phyloP scores from a whole-genome alignment of 805 yeast species.

The Candida pseudoglaebosa region DNA sequence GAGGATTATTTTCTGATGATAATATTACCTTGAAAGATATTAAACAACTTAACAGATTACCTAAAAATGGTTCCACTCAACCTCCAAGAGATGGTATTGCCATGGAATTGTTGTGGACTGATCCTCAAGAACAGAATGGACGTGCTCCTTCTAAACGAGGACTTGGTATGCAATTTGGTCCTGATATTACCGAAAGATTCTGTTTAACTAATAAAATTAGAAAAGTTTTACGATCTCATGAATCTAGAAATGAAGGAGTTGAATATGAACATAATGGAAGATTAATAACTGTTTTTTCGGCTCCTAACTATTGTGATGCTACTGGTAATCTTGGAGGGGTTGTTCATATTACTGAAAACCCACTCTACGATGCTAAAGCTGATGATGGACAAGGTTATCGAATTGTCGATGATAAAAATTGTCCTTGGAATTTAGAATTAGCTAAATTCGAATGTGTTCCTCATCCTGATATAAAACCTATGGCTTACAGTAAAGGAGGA shows the following conservation, averaged over 20 bases:
- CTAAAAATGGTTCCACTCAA: slow-evolving; percentile 49
- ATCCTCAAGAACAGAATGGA: slow-evolving; percentile 79
- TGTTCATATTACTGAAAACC: slow-evolving; percentile 58
- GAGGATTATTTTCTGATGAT: slow-evolving; percentile 86
- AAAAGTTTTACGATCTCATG: slow-evolving; percentile 90
- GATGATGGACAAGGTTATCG: slow-evolving; percentile 43
- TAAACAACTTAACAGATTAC: slow-evolving; percentile 64
- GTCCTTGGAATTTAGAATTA: slow-evolving; percentile 47
- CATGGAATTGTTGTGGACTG: slow-evolving; percentile 97
- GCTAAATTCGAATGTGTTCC: slow-evolving; percentile 74
- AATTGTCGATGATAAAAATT: slow-evolving; percentile 30
- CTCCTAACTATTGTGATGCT: slow-evolving; percentile 95
- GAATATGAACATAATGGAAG: slow-evolving; percentile 83
- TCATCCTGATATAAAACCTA: slow-evolving; percentile 89
- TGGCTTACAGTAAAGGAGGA: slow-evolving; percentile 70
- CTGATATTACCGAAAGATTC: slow-evolving; percentile 83
- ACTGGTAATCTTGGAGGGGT: slow-evolving; percentile 91
- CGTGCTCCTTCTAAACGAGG: slow-evolving; percentile 91
- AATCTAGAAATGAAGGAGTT: slow-evolving; percentile 89
- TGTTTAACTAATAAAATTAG: slow-evolving; percentile 66
- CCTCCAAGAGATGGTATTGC: slow-evolving; percentile 91
- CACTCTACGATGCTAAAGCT: slow-evolving; percentile 37
- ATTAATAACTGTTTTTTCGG: slow-evolving; percentile 92
- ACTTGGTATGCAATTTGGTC: slow-evolving; percentile 94
- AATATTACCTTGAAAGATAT: slow-evolving; percentile 69